Evolutionary conservation across 176 grass and related monocot genomes (phyloP).

Genomic region (Pharus latifolius): DNA sequence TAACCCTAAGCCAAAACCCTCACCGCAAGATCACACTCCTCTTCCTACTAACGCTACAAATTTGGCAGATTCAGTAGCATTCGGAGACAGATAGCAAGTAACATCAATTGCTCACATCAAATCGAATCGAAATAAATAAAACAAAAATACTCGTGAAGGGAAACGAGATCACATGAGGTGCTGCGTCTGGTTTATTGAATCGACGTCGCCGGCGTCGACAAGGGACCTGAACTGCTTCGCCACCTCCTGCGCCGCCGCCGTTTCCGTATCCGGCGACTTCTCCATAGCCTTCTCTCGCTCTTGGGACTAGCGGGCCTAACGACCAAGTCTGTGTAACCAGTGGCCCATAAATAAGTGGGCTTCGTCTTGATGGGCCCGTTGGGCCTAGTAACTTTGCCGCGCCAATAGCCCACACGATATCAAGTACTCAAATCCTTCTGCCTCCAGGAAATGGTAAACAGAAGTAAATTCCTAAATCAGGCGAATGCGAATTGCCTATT

Average conservation of each 20-base stretch:
- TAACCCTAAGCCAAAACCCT: neutral
- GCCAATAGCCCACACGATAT: too few species aligned
- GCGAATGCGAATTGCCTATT: too few species aligned
- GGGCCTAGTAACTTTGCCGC: too few species aligned
- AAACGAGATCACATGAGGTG: conserved; percentile 50
- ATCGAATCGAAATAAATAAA: neutral
- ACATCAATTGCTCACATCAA: neutral
- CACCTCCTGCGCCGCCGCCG: conserved; percentile 54
- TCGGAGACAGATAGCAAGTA: neutral
- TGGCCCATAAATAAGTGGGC: too few species aligned
- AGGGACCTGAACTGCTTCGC: conserved; percentile 49
- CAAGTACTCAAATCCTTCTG: too few species aligned
- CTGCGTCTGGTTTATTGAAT: conserved; percentile 52
- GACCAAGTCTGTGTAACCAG: too few species aligned
- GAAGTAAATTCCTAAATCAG: too few species aligned
- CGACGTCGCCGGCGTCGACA: conserved; percentile 37
- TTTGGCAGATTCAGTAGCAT: neutral
- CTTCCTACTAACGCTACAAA: neutral
- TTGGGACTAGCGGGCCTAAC: too few species aligned
- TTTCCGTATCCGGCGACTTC: conserved; percentile 17
- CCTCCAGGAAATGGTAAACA: too few species aligned
- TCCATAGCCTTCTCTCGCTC: conserved; percentile 2
- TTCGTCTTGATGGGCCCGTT: neutral
- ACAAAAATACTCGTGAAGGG: neutral
- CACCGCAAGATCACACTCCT: neutral